Evolutionary conservation across 257 asterid species (phyloP).

Genomic region (Cynanchum wilfordii): DNA sequence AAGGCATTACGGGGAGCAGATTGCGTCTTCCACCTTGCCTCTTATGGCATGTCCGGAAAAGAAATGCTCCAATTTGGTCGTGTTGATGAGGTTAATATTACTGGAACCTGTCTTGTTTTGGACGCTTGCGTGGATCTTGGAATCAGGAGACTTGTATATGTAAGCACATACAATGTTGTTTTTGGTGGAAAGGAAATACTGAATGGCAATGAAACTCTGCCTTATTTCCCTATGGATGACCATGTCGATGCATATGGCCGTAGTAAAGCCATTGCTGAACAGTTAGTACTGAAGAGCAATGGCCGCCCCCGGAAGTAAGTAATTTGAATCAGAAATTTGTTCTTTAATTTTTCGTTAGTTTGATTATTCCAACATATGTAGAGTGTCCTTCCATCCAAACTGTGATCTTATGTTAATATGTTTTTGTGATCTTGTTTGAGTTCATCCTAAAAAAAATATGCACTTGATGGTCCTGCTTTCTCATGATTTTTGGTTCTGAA

Average conservation of each 20-base stretch:
- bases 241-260: slow-evolving; percentile 87
- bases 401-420: not conserved
- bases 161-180: slow-evolving; percentile 81
- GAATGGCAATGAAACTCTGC: slow-evolving; percentile 79
- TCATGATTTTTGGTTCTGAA: not conserved
- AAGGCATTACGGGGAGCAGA: slow-evolving; percentile 68
- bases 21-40: slow-evolving; percentile 95
- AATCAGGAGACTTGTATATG: slow-evolving; percentile 70
- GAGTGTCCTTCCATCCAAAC: not conserved
- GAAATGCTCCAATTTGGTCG: slow-evolving; percentile 90
- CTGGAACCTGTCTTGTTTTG: slow-evolving; percentile 74
- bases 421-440: not conserved
- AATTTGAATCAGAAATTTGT: not conserved
- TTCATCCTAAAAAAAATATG: not conserved
- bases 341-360: not conserved
- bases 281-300: slow-evolving; percentile 72
- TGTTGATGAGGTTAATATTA: slow-evolving; percentile 72
- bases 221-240: slow-evolving; percentile 82
- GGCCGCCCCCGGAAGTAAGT: slow-evolving; percentile 76
- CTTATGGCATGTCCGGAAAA: slow-evolving; percentile 95
- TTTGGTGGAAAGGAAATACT: slow-evolving; percentile 80
- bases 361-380: not conserved
- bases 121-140: slow-evolving; percentile 79
- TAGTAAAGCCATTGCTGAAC: slow-evolving; percentile 90
- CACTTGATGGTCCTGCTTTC: not conserved